Conservation (phyloP, 73 alveolate genomes). For the Blepharisma japonicum region DNA sequence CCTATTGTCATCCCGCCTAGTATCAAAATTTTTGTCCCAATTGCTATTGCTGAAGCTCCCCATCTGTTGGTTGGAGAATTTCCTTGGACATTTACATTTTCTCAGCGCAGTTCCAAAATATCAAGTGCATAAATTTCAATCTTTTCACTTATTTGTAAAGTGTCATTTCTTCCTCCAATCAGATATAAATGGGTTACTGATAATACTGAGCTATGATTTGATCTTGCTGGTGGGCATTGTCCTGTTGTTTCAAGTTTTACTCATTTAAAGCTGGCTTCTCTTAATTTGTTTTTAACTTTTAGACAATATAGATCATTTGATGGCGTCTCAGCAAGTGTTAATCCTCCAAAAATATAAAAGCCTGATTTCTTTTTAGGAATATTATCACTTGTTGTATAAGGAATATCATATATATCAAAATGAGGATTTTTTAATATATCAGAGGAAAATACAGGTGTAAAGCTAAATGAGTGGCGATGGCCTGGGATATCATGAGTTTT, state of each 20-base stretch:
- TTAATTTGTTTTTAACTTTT: neutral
- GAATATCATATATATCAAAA: neutral
- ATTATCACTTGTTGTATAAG: neutral
- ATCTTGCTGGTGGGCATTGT: neutral
- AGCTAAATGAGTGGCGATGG: neutral
- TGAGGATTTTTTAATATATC: neutral
- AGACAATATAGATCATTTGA: neutral
- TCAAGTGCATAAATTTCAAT: neutral
- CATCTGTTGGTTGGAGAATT: neutral
- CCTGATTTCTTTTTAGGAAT: slow-evolving; percentile 27
- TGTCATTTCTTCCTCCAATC: neutral
- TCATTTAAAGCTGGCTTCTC: neutral
- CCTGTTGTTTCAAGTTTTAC: neutral
- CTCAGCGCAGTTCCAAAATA: neutral
- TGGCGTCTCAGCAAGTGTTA: neutral
- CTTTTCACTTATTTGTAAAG: neutral
- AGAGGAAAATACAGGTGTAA: neutral
- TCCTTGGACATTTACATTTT: neutral
- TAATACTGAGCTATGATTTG: neutral
- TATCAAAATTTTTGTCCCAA: neutral
- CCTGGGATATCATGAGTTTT: neutral
- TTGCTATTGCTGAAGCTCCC: neutral
- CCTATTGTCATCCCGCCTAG: neutral
- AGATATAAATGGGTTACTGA: neutral
- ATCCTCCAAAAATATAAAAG: slow-evolving; percentile 24